A percentile compares a stretch with the other conserved stretches of the same genome.
Evolutionary conservation across 345 rosid genomes (phyloP).

Genomic region (Eucalyptus viminalis): DNA sequence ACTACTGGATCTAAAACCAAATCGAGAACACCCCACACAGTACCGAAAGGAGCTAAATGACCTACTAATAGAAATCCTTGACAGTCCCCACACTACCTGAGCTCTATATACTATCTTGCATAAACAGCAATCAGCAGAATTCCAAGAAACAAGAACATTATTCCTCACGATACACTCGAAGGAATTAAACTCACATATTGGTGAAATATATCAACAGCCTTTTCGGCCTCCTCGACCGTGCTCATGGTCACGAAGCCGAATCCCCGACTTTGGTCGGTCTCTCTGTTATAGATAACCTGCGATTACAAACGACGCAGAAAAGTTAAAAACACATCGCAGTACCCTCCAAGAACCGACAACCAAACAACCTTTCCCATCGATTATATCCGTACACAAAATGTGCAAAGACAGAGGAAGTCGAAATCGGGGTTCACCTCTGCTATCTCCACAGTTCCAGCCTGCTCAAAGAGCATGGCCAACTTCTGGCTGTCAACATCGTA

Average conservation of each 20-base stretch:
- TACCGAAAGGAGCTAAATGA: not conserved
- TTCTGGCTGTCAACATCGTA: conserved; percentile 74
- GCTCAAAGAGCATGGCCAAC: conserved; percentile 77
- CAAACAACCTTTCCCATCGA: not conserved
- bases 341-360: not conserved
- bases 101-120: not conserved
- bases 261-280: conserved; percentile 90
- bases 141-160: not conserved
- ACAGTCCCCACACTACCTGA: not conserved
- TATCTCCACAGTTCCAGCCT: conserved; percentile 91
- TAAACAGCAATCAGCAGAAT: not conserved
- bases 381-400: not conserved
- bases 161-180: not conserved
- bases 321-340: not conserved
- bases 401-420: not conserved
- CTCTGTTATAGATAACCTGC: conserved; percentile 81
- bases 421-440: conserved; percentile 48
- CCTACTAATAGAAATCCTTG: not conserved
- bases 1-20: not conserved
- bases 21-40: not conserved
- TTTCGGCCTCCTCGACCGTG: conserved; percentile 82
- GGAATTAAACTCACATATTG: conserved; percentile 51
- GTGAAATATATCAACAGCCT: conserved; percentile 54
- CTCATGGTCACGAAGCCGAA: conserved; percentile 98
- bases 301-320: not conserved